Evolutionary conservation across 2,329 filamentous ascomycete species (phyloP).

Genomic region (Hymenoscyphus fructigenus): DNA sequence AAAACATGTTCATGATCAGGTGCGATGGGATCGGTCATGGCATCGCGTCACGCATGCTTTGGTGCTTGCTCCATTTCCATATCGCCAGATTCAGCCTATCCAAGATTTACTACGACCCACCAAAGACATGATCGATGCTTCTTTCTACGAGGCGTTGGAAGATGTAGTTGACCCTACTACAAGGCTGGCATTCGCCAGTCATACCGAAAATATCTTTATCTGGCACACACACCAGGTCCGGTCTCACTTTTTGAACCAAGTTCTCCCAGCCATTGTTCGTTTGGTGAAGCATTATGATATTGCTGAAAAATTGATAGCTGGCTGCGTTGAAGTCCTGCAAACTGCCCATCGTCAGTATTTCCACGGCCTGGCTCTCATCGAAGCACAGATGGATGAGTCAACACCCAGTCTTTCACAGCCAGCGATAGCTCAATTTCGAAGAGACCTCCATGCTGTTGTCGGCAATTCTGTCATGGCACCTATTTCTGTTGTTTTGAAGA

Average conservation of each 20-base stretch:
- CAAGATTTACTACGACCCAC: conserved; percentile 22
- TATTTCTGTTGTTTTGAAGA: conserved; percentile 53
- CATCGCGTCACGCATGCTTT: conserved; percentile 59
- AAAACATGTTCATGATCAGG: conserved; percentile 42
- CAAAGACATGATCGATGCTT: conserved; percentile 35
- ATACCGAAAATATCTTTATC: conserved; percentile 55
- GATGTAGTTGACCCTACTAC: conserved; percentile 50
- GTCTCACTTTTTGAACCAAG: conserved; percentile 59
- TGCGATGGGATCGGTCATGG: conserved; percentile 62
- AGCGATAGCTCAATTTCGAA: conserved; percentile 52
- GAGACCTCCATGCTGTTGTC: conserved; percentile 64
- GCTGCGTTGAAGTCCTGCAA: conserved; percentile 58
- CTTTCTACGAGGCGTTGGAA: conserved; percentile 53
- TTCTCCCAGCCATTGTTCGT: conserved; percentile 54
- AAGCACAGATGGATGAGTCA: conserved; percentile 45
- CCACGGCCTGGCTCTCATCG: conserved; percentile 52
- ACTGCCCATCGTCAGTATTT: conserved; percentile 58
- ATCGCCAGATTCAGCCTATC: conserved; percentile 40
- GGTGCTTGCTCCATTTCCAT: conserved; percentile 52
- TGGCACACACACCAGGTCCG: conserved; percentile 64
- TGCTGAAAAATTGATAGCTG: conserved; percentile 47
- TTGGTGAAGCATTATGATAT: conserved; percentile 29
- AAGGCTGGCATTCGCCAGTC: conserved; percentile 48
- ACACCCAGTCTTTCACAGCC: conserved; percentile 38
- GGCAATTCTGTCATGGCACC: conserved; percentile 59